phyloP scores from a whole-genome alignment of 371 early-diverging fungal species.

The Nematocida sp. region DNA sequence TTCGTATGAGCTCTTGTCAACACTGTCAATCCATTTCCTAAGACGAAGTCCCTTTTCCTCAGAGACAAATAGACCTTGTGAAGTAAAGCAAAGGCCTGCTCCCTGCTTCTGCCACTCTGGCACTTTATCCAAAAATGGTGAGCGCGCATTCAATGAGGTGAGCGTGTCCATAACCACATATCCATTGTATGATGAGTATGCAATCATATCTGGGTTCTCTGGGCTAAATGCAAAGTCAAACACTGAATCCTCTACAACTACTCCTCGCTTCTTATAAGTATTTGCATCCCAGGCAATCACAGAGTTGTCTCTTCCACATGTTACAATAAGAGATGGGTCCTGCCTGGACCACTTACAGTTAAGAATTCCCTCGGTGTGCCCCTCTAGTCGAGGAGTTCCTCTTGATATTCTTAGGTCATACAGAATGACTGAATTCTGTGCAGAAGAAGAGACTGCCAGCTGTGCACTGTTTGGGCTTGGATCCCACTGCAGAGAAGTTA shows the following conservation, averaged over 20 bases:
- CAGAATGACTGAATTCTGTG: conserved; percentile 41
- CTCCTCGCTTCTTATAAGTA: conserved; percentile 44
- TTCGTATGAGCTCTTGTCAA: conserved; percentile 33
- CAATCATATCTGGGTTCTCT: conserved; percentile 54
- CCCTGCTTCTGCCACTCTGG: conserved; percentile 55
- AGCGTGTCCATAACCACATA: conserved; percentile 48
- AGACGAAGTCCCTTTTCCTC: neutral
- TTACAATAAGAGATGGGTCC: conserved; percentile 55
- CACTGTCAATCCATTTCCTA: conserved; percentile 19
- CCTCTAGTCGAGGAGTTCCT: conserved; percentile 47
- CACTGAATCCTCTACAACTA: conserved; percentile 29
- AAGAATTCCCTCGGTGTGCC: conserved; percentile 56
- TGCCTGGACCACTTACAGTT: conserved; percentile 53
- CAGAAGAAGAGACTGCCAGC: conserved; percentile 43
- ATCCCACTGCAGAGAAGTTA: conserved; percentile 53
- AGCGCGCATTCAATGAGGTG: conserved; percentile 51
- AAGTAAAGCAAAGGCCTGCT: conserved; percentile 30
- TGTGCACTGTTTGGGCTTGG: conserved; percentile 34
- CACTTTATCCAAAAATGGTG: conserved; percentile 38
- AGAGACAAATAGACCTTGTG: conserved; percentile 24
- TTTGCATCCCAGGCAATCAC: conserved; percentile 55
- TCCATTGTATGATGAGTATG: conserved; percentile 50
- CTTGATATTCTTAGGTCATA: conserved; percentile 54
- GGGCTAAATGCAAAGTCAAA: conserved; percentile 59
- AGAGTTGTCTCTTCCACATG: conserved; percentile 51